Base-by-base conservation (phyloP, 805 yeast genomes). In the Yarrowia divulgata region DNA sequence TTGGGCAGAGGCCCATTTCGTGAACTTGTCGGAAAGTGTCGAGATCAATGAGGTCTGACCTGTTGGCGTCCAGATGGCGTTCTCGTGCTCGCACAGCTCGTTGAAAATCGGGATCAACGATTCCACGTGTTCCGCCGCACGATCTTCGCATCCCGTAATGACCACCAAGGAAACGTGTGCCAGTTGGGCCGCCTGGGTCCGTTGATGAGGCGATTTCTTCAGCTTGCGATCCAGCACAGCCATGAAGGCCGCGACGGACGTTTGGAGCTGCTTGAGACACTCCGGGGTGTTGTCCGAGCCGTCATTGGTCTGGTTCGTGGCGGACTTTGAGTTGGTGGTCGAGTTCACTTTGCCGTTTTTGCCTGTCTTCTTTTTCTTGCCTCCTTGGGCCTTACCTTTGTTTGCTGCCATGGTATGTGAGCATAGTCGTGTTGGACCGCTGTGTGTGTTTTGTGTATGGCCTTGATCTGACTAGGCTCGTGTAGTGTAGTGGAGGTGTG, bases 311-410 rank as follows among this genome's bases (percentile, higher is more conserved):
- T 43, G 39, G 49, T 42, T 42, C 13, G 40, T 1, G 12, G 50
- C 19, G 3, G 45, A 1, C 12, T 55, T 40, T 12, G 37, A 7
- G 63, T 6, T 32, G 14, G 45, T n/a, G 1, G 50, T n/a, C 14
- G 64, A 12, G n/a, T 23, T 23, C 29, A 52, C 42, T 7, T 57
- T 57, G 32, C 46, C 35, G 34, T 45, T 45, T 14, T 60, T 60
- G n/a, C 52, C 66, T 1, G 35, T 23, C 34, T 60, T 60, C 45
- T 60, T 60, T 19, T 60, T 60, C 52, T 60, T 60, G 66, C 66
- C 66, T 60, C 66, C 66, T 19, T 48, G 32, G 66, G 52, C 66
- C 66, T 60, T 60, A 45, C 52, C 66, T 60, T 60, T 60, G 29
- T 60, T 48, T 43, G 50, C 52, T 43, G 66, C 66, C 66, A 60